phyloP scores from a whole-genome alignment of 345 rosid genomes.

The Ceriops decandra region DNA sequence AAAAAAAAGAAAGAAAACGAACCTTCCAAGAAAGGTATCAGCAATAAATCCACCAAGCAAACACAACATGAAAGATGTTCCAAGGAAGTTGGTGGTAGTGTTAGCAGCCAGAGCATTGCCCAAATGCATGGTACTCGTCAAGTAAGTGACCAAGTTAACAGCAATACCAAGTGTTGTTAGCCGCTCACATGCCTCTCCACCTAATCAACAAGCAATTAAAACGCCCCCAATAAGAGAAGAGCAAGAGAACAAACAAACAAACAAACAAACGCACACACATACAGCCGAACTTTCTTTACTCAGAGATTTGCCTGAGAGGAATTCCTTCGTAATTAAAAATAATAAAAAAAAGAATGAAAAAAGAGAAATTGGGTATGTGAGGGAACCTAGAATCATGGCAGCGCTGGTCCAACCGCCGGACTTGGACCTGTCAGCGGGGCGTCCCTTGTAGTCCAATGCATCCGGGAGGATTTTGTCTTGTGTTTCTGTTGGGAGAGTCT shows the following conservation, averaged over 20 bases:
- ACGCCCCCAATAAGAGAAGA: no score
- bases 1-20: background rate
- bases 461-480: constrained; percentile 51
- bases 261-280: no score
- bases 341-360: background rate
- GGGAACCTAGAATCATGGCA: constrained; percentile 82
- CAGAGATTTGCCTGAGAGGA: constrained; percentile 52
- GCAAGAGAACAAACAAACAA: no score
- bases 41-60: constrained; percentile 91
- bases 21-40: constrained; percentile 98
- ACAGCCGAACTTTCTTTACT: no score
- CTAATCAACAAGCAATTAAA: constrained; percentile 22
- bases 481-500: constrained; percentile 54
- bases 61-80: constrained; percentile 95
- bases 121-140: constrained; percentile 88
- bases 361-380: background rate
- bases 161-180: constrained; percentile 93
- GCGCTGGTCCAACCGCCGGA: constrained; percentile 96
- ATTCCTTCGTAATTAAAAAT: no score
- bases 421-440: constrained; percentile 53
- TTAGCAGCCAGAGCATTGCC: constrained; percentile 85
- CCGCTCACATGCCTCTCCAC: constrained; percentile 80
- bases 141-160: constrained; percentile 84
- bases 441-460: constrained; percentile 94
- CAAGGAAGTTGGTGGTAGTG: constrained; percentile 84